Conservation (phyloP, 2,329 filamentous ascomycete species). For the Corinectria fuckeliana region DNA sequence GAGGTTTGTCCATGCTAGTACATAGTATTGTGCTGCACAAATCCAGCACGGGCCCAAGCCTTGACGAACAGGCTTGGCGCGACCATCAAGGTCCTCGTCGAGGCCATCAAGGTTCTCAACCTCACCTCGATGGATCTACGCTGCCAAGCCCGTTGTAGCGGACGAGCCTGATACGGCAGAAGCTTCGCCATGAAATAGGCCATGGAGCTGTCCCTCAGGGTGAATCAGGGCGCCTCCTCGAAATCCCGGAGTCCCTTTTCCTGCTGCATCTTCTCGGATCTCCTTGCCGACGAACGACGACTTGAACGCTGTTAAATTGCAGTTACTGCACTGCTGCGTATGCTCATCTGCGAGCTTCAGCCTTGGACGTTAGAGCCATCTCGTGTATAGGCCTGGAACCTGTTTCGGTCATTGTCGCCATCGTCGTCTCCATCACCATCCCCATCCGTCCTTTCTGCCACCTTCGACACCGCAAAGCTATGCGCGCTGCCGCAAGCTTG, state of each 20-base stretch:
- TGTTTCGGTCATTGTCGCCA: neutral
- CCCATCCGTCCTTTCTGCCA: neutral
- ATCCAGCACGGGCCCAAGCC: neutral
- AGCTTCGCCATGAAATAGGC: neutral
- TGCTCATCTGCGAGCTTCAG: slow-evolving; percentile 6
- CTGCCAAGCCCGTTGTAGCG: slow-evolving; percentile 15
- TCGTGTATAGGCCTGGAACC: neutral
- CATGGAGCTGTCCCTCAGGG: neutral
- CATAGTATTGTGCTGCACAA: neutral
- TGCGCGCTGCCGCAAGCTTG: slow-evolving; percentile 22
- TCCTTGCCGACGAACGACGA: neutral
- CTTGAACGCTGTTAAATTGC: too few relatives aligned
- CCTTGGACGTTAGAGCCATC: neutral
- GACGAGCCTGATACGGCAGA: neutral
- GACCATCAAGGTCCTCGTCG: slow-evolving; percentile 33
- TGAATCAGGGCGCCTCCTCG: neutral
- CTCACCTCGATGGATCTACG: neutral
- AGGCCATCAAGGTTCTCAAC: slow-evolving; percentile 16
- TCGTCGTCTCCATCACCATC: neutral
- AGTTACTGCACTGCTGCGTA: neutral
- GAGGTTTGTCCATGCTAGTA: neutral
- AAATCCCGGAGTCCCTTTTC: neutral
- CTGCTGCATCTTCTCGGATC: slow-evolving; percentile 2
- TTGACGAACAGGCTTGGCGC: slow-evolving; percentile 12
- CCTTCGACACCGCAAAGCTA: neutral